Base-by-base conservation (phyloP, 139 green algal genomes). In the Chlorella vulgaris region DNA sequence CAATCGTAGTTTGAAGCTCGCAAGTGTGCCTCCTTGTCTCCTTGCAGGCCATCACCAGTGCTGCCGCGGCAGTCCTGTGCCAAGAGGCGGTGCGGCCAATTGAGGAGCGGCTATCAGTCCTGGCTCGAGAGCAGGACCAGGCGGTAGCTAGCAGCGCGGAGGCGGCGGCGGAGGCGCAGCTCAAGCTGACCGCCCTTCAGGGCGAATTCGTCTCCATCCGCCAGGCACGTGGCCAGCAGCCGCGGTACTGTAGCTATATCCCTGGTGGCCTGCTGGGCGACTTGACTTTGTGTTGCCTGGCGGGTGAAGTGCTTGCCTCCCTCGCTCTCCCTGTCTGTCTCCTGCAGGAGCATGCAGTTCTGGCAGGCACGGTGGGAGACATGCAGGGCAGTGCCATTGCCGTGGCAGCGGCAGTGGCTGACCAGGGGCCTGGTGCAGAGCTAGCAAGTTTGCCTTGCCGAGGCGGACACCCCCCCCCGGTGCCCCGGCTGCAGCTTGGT, bases 331-430 rank as follows among this genome's bases (percentile, higher is more conserved):
- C 22, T 5, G 18, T 21, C 55, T 65, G 5, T 21, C 15, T n/a
- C 18, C 10, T 18, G 35, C 65, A 71, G 65, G 65, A 71, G 24
- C 21, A 71, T 7, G 43, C 65, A 2, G 13, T n/a, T 13, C 65
- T 71, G 33, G 65, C 65, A 10, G 35, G 10, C 53, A 53, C 36
- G 6, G 53, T 79, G 53, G 73, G 47, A 39, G 53, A 33, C 51
- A 79, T 79, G 73, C 50, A 35, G 4, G 58, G 47, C 38, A 50
- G 47, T 1, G 58, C 73, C 18, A 50, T 79, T 21, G 73, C 73
- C 0, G 24, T 79, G 51, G 73, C 73, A 36, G 73, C 73, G 3
- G 73, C 73, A 6, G 73, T 79, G 53, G 50, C 73, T 6, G 28
- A 79, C 33, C 13, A 33, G 26, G 4, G 38, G 35, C 8, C 53